A percentile compares a stretch with the other conserved stretches of the same genome.
Evolutionary conservation across 176 grass and related monocot species (phyloP).

Genomic region (Musa beccarii): DNA sequence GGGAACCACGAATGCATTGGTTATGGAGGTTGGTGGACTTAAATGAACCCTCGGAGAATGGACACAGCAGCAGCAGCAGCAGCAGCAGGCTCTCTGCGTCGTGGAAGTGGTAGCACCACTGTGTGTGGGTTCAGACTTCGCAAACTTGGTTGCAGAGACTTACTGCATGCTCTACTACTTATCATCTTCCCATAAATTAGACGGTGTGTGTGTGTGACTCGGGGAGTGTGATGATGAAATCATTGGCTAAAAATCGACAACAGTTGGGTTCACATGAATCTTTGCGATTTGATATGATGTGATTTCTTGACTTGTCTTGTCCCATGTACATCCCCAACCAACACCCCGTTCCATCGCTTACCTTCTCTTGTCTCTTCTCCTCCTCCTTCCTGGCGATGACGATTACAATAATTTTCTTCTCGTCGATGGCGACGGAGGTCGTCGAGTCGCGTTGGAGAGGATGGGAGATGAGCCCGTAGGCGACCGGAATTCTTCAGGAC

Average conservation of each 20-base stretch:
- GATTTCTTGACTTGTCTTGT: not conserved
- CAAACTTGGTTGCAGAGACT: too few species aligned
- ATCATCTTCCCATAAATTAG: too few species aligned
- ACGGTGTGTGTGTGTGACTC: too few species aligned
- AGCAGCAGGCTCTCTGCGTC: too few species aligned
- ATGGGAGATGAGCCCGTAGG: not conserved
- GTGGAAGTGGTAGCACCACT: too few species aligned
- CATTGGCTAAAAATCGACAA: not conserved
- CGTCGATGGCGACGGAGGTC: not conserved
- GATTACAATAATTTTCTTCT: not conserved
- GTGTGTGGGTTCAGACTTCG: too few species aligned
- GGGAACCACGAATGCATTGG: too few species aligned
- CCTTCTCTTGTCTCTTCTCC: not conserved
- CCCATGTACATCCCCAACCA: not conserved
- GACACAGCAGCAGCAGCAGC: too few species aligned
- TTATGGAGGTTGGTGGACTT: too few species aligned
- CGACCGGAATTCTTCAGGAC: too few species aligned
- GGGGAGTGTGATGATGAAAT: not conserved
- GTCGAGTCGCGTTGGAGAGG: not conserved
- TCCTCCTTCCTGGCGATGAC: not conserved
- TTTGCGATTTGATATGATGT: not conserved
- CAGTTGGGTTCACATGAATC: not conserved
- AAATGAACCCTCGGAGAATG: too few species aligned
- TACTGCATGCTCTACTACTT: too few species aligned
- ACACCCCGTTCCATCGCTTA: not conserved